phyloP scores from a whole-genome alignment of 352 stramenopile species.

The Peronospora destructor region DNA sequence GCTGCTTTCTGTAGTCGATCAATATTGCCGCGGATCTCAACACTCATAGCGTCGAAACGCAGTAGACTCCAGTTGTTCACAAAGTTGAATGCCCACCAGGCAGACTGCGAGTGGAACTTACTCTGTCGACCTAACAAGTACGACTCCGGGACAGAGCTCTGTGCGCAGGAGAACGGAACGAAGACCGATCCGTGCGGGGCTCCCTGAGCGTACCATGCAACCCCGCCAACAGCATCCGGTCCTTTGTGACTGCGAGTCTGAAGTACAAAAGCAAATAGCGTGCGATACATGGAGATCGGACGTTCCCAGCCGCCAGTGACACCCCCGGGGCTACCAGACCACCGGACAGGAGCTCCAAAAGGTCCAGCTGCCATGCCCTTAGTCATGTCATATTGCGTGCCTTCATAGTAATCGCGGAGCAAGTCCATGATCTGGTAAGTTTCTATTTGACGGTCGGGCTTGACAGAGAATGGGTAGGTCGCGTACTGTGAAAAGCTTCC shows the following conservation, averaged over 20 bases:
- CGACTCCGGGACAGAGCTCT: slow-evolving; percentile 39
- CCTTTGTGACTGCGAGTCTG: slow-evolving; percentile 33
- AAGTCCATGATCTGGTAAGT: slow-evolving; percentile 75
- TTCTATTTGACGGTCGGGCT: slow-evolving; percentile 55
- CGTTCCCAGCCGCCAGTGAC: slow-evolving; percentile 78
- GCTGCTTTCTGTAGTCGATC: slow-evolving; percentile 33
- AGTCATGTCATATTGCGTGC: slow-evolving; percentile 83
- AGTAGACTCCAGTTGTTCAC: slow-evolving; percentile 84
- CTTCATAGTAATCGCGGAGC: slow-evolving; percentile 88
- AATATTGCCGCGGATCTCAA: slow-evolving; percentile 41
- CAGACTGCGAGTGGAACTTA: slow-evolving; percentile 55
- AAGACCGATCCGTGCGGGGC: slow-evolving; percentile 68
- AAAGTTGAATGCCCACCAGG: slow-evolving; percentile 85
- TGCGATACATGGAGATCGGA: slow-evolving; percentile 89
- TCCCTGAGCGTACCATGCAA: slow-evolving; percentile 62
- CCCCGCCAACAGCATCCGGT: slow-evolving; percentile 39
- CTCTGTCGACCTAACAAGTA: slow-evolving; percentile 63
- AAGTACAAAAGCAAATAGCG: slow-evolving; percentile 76
- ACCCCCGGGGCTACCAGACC: slow-evolving; percentile 42
- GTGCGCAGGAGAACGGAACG: slow-evolving; percentile 58
- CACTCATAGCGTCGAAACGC: slow-evolving; percentile 63
- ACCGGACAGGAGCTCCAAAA: slow-evolving; percentile 86
- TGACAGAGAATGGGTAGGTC: slow-evolving; percentile 87
- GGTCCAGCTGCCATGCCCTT: slow-evolving; percentile 83
- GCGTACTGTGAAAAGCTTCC: slow-evolving; percentile 59